Conservation (phyloP, 805 yeast genomes). For the Ascoidea rubescens region DNA sequence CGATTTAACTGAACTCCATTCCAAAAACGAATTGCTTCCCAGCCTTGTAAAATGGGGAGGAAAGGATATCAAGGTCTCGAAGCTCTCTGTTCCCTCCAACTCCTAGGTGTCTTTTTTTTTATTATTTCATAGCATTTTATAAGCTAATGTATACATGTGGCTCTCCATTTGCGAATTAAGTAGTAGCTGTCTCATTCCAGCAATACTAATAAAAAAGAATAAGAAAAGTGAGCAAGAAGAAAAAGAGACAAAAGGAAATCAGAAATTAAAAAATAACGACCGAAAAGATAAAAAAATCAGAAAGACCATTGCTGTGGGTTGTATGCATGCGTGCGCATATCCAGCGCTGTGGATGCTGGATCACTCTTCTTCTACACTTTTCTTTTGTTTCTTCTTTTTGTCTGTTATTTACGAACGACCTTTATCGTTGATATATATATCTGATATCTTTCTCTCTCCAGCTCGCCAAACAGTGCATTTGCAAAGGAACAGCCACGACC, state of each 20-base stretch:
- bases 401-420: too few species aligned
- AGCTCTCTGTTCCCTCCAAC: conserved; percentile 45
- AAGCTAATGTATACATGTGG: not conserved
- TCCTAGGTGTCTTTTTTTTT: conserved; percentile 8
- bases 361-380: too few species aligned
- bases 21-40: conserved; percentile 35
- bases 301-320: too few species aligned
- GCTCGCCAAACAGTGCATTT: too few species aligned
- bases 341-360: too few species aligned
- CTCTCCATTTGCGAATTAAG: not conserved
- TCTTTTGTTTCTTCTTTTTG: too few species aligned
- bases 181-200: conserved; percentile 6
- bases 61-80: conserved; percentile 31
- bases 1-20: conserved; percentile 55
- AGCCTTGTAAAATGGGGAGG: conserved; percentile 52
- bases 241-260: conserved; percentile 8
- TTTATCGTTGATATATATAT: too few species aligned
- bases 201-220: conserved; percentile 1
- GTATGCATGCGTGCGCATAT: too few species aligned
- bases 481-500: conserved; percentile 8
- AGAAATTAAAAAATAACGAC: too few species aligned
- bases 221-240: conserved; percentile 5
- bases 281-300: too few species aligned
- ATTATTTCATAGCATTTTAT: too few species aligned
- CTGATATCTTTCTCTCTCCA: too few species aligned